phyloP scores from a whole-genome alignment of 148 eudicot species.

The Cornus controversa region DNA sequence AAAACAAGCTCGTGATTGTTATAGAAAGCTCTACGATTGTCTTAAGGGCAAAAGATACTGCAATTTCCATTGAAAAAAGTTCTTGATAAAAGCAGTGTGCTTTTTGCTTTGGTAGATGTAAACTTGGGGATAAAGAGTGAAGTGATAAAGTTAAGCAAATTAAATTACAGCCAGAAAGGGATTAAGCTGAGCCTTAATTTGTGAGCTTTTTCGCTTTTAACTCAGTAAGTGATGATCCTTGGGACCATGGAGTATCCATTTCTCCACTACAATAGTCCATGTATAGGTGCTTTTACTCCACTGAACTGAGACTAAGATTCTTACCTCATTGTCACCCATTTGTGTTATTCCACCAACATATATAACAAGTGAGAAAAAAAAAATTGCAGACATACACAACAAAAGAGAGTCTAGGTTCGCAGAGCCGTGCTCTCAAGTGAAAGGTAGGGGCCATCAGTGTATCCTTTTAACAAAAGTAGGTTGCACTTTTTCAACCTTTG shows the following conservation, averaged over 20 bases:
- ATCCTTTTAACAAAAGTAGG: background rate
- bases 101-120: background rate
- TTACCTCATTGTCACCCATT: background rate
- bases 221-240: background rate
- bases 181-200: constrained; percentile 1
- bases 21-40: background rate
- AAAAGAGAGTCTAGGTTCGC: constrained; percentile 8
- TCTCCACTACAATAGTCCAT: constrained; percentile 14
- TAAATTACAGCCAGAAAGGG: background rate
- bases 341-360: constrained; percentile 2
- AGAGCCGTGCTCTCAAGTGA: background rate
- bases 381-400: too few relatives aligned
- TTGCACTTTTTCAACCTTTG: constrained; percentile 6
- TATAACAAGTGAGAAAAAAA: too few relatives aligned
- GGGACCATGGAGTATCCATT: constrained; percentile 16
- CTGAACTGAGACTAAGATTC: constrained; percentile 17
- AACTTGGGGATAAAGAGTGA: background rate
- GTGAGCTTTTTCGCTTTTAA: constrained; percentile 6
- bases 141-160: background rate
- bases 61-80: background rate
- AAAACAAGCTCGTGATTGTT: background rate
- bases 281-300: constrained; percentile 18
- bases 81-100: background rate
- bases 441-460: constrained; percentile 3
- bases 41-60: background rate